A percentile compares a stretch with the other conserved stretches of the same genome.
phyloP scores from a whole-genome alignment of 768 basidiomycete genomes.

The Lactarius hatsudake region DNA sequence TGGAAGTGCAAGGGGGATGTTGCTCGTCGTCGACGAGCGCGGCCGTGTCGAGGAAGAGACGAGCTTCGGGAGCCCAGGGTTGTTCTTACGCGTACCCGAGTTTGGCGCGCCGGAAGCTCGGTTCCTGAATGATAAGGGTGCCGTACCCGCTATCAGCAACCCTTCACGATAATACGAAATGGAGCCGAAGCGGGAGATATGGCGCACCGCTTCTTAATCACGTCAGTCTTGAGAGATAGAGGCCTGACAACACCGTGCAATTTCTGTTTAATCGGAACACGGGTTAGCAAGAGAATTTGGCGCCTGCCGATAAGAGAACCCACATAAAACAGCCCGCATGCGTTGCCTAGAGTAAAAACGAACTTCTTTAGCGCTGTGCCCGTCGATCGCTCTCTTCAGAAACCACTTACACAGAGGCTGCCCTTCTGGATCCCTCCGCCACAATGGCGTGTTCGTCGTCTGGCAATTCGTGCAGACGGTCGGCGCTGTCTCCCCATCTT shows the following conservation, averaged over 20 bases:
- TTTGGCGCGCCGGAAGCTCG: conserved; percentile 76
- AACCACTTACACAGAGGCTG: conserved; percentile 76
- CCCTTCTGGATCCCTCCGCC: conserved; percentile 90
- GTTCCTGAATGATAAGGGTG: conserved; percentile 49
- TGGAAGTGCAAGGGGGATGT: conserved; percentile 47
- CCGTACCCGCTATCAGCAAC: conserved; percentile 13
- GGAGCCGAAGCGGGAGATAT: conserved; percentile 6
- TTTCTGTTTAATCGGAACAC: conserved; percentile 53
- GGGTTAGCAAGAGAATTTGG: conserved; percentile 18
- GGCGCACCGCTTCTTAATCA: conserved; percentile 89
- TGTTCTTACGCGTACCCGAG: conserved; percentile 60
- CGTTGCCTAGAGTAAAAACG: conserved; percentile 57
- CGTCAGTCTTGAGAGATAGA: conserved; percentile 92
- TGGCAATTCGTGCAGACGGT: conserved; percentile 94
- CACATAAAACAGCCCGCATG: conserved; percentile 91
- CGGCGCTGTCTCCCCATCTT: conserved; percentile 67
- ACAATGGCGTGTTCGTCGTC: conserved; percentile 92
- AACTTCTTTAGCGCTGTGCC: conserved; percentile 25
- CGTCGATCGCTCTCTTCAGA: conserved; percentile 16
- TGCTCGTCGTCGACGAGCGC: conserved; percentile 64
- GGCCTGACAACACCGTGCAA: conserved; percentile 94
- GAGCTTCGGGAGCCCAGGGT: conserved; percentile 62
- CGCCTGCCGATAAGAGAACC: conserved; percentile 38
- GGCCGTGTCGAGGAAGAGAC: conserved; percentile 73
- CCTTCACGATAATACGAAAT: background rate